Conservation (phyloP, 441 rosid species). For the Gossypium lobatum region DNA sequence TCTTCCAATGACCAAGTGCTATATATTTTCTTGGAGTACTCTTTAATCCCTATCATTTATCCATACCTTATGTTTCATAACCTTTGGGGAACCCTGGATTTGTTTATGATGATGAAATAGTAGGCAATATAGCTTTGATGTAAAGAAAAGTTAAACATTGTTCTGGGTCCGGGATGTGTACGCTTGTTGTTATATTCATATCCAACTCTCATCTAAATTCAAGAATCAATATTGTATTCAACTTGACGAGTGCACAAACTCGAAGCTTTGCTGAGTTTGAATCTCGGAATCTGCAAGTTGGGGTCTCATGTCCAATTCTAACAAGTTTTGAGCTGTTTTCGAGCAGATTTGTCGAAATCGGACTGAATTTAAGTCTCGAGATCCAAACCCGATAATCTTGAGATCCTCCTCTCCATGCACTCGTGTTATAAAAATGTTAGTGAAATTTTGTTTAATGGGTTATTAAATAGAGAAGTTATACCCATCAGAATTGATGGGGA, state of each 20-base stretch:
- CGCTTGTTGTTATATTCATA: not conserved
- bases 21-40: not conserved
- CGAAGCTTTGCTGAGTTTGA: no score
- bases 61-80: not conserved
- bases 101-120: not conserved
- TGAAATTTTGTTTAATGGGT: no score
- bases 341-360: not conserved
- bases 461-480: not conserved
- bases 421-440: no score
- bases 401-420: not conserved
- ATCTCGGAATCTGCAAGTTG: no score
- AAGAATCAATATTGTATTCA: no score
- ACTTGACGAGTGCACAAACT: no score
- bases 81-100: not conserved
- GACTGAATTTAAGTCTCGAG: not conserved
- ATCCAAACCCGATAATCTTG: not conserved
- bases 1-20: not conserved
- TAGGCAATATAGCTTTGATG: not conserved
- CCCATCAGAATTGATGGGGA: not conserved
- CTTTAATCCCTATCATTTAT: not conserved
- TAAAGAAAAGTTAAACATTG: no score
- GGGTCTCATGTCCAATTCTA: not conserved
- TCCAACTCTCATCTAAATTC: not conserved
- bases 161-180: no score
- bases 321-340: not conserved